A percentile compares a stretch with the other conserved stretches of the same genome.
Evolutionary conservation across 768 basidiomycete genomes (phyloP).

Genomic region (Lentinula raphanica): DNA sequence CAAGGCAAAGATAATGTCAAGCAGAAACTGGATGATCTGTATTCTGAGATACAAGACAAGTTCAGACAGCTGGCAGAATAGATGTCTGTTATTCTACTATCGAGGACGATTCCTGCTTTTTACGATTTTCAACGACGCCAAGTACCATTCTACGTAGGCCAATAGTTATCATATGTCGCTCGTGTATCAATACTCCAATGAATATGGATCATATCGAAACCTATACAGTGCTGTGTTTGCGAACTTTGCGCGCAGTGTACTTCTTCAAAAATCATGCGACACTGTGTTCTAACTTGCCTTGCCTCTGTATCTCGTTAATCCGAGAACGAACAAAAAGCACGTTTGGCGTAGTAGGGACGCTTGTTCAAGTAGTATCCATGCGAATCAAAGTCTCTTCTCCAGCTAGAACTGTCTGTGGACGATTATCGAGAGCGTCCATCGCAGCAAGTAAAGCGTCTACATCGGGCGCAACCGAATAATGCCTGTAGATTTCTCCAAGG

Average conservation of each 20-base stretch:
- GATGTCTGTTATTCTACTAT: conserved; percentile 9
- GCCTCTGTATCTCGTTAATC: too few species aligned
- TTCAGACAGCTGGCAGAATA: conserved; percentile 85
- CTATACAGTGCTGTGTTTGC: too few species aligned
- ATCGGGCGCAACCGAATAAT: conserved; percentile 81
- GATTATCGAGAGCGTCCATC: conserved; percentile 50
- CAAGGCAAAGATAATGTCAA: conserved; percentile 83
- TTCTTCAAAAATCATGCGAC: too few species aligned
- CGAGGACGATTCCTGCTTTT: neutral
- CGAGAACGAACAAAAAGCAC: too few species aligned
- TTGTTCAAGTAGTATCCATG: conserved; percentile 42
- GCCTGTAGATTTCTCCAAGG: conserved; percentile 82
- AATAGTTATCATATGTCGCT: neutral
- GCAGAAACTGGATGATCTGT: conserved; percentile 74
- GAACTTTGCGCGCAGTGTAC: too few species aligned
- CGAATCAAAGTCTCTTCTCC: conserved; percentile 46
- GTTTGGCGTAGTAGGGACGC: too few species aligned
- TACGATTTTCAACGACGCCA: neutral
- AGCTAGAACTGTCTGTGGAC: conserved; percentile 23
- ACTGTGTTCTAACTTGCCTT: too few species aligned
- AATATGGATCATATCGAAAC: neutral
- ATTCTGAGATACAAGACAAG: conserved; percentile 87
- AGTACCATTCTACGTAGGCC: neutral
- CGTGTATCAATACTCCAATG: too few species aligned
- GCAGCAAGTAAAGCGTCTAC: conserved; percentile 67